Percentiles rank a stretch among this genome's conserved stretches.
Evolutionary conservation across 2,329 filamentous ascomycete genomes (phyloP).

Genomic region (Trichoderma breve): DNA sequence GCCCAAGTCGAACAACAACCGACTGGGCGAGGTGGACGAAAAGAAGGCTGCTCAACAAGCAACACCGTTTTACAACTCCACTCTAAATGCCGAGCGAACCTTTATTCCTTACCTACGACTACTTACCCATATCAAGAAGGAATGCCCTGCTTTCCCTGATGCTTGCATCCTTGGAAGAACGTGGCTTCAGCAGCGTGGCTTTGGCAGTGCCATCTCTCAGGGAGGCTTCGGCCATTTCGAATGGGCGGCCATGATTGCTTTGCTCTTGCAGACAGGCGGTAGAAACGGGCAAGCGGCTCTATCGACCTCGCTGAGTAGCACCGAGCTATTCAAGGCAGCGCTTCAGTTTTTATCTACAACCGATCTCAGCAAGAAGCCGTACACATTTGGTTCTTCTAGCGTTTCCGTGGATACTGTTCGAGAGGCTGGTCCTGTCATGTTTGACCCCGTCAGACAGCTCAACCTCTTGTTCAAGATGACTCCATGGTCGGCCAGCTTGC

Average conservation of each 20-base stretch:
- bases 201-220: conserved; percentile 63
- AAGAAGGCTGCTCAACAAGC: conserved; percentile 44
- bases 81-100: conserved; percentile 73
- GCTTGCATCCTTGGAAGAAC: conserved; percentile 81
- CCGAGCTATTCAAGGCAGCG: conserved; percentile 90
- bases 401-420: conserved; percentile 37
- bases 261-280: conserved; percentile 76
- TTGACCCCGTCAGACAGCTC: conserved; percentile 69
- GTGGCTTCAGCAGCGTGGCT: conserved; percentile 87
- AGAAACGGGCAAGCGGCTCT: conserved; percentile 69
- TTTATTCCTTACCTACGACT: conserved; percentile 73
- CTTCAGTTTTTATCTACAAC: conserved; percentile 80
- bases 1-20: conserved; percentile 67
- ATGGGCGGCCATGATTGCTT: conserved; percentile 76
- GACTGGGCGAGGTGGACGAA: conserved; percentile 49
- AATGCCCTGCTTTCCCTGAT: conserved; percentile 73
- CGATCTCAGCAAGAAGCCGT: conserved; percentile 67
- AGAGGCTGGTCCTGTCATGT: conserved; percentile 65
- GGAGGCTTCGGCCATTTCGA: conserved; percentile 95
- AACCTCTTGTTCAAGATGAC: conserved; percentile 93
- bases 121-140: conserved; percentile 65
- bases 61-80: conserved; percentile 87
- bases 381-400: conserved; percentile 45
- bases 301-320: conserved; percentile 79
- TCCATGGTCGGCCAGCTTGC: conserved; percentile 71